Evolutionary conservation across 2,329 filamentous ascomycete species (phyloP).

Genomic region (Aphanocladium album): DNA sequence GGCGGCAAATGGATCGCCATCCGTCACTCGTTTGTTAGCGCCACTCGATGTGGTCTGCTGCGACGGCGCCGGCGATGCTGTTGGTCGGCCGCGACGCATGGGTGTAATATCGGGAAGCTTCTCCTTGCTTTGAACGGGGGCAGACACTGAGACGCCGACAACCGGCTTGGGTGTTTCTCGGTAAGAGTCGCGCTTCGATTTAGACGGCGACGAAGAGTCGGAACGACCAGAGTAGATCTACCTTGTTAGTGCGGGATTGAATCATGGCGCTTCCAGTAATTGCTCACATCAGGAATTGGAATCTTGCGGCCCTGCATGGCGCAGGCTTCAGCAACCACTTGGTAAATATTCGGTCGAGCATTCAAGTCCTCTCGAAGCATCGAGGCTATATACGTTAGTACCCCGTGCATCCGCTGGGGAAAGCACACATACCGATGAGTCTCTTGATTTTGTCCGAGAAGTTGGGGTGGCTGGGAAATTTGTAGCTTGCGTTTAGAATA

Average conservation of each 20-base stretch:
- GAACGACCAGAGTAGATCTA: conserved; percentile 58
- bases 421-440: conserved; percentile 63
- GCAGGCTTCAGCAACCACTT: conserved; percentile 82
- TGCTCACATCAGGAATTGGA: conserved; percentile 79
- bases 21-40: conserved; percentile 62
- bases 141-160: conserved; percentile 76
- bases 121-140: conserved; percentile 65
- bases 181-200: conserved; percentile 31
- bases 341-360: conserved; percentile 83
- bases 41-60: conserved; percentile 40
- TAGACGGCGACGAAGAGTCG: conserved; percentile 46
- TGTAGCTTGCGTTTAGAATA: conserved; percentile 92
- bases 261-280: conserved; percentile 12
- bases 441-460: conserved; percentile 89
- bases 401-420: neutral
- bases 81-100: conserved; percentile 78
- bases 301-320: conserved; percentile 81
- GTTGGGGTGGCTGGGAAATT: conserved; percentile 78
- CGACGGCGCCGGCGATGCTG: conserved; percentile 29
- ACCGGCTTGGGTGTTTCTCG: conserved; percentile 51
- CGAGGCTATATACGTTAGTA: conserved; percentile 51
- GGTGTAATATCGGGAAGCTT: conserved; percentile 84
- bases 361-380: conserved; percentile 86
- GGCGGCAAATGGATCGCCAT: conserved; percentile 83
- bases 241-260: neutral